Base-by-base conservation (phyloP, 1,139 yeast genomes). In the Kluyveromyces sp. region DNA sequence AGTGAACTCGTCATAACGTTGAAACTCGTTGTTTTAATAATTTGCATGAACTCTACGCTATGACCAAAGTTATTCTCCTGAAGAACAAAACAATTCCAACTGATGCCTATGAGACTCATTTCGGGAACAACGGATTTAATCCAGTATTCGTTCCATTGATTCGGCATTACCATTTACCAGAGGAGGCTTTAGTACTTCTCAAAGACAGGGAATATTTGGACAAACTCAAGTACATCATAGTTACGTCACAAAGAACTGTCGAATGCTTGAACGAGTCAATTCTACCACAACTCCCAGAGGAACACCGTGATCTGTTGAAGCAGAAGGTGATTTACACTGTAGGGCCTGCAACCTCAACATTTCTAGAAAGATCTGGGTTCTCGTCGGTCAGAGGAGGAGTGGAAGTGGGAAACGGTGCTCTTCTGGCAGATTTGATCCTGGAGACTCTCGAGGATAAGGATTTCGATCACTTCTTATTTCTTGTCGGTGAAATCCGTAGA, bases 231-330 rank as follows among this genome's bases (percentile, higher is more conserved):
- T 75, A 78, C 1, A 64, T 86, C 35, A 82, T 92, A 9, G 78
- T 92, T n/a, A 88, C 97, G 0, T 83, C 95, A 3, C 96, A 89
- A 60, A 66, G 97, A 52, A 95, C 96, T 0, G 95, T 89, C 0
- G 96, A 89, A 55, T 83, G 89, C 29, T 64, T 83, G 13, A 70
- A 71, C 41, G 71, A 68, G 40, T 75, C 75, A 37, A 63, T 76
- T 33, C 36, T 64, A 2, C 54, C 61, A 33, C 36, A 62, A 8
- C 36, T 51, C 33, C 22, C 52, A 9, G 40, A 38, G 0, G 38
- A 40, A 3, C 39, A 53, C 11, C 51, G 53, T 40, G 31, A 54
- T 0, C 42, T 33, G 3, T 66, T 78, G 2, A 64, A 74, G 11
- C 43, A 53, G 1, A 78, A 77, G 53, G 74, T 80, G 0, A 82